Evolutionary conservation across 1,139 yeast genomes (phyloP), one percentile per base, ranked within the genome.

Genomic region (Taiozyma sp.): DNA sequence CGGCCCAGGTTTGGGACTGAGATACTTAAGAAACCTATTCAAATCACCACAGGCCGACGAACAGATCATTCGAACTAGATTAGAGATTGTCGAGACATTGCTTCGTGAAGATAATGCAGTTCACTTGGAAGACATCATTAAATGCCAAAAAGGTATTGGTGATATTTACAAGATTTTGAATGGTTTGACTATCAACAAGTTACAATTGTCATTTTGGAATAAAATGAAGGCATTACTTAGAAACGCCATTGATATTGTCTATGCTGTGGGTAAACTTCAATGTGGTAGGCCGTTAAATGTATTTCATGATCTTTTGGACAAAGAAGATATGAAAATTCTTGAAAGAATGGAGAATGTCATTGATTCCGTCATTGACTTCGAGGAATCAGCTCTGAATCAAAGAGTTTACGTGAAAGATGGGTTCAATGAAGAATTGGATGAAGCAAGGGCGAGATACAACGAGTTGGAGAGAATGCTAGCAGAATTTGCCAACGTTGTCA

Each of bases 381-480:
- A 67, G 10, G 51, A 60, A 4, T 69, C 77, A 1, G 55, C 58
- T 4, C 68, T 66, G n/a, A 60, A 62, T n/a, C 65, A 68, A 8
- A 60, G 63, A 19, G 56, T 71, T 1, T 61, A 62, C 4, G 65
- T 76, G 7, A 57, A 56, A 32, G 66, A 57, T 46, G 61, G 61
- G 1, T 43, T 72, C 4, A 69, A 71, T 55, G 44, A 51, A 2
- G 58, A 63, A 9, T 59, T 75, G 7, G 78, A 75, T 55, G 53
- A 61, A 4, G 62, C 66, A 38, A 66, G 66, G 47, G 51, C 54
- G 4, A 61, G 61, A 12, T 75, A 74, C 53, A 65, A 68, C 44
- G 61, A 67, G n/a, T 53, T 76, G 43, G 80, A 76, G 52, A 52
- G 48, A 1, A 58, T 68, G 4, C 56, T 75, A 14, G 54, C 62